Base-by-base conservation (phyloP, 805 yeast species). In the Metschnikowia shivogae region DNA sequence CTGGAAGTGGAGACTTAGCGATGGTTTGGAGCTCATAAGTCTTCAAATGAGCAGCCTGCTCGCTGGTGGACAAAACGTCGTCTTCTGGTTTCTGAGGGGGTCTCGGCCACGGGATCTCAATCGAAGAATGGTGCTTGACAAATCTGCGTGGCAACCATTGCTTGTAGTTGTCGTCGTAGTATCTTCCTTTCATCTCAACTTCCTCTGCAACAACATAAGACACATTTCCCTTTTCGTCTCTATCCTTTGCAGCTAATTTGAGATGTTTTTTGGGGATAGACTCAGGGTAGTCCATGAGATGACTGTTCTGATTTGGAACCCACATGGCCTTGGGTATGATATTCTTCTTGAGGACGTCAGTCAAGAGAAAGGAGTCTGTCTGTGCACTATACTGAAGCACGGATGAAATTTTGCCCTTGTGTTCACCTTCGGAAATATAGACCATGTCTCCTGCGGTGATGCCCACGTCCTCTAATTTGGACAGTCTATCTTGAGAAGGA, bases 31-130 rank as follows among this genome's bases (percentile, higher is more conserved):
- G 83, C 64, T 80, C 84, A 63, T 73, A 86, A 4, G 97, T 81
- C 62, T 89, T 84, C 55, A 81, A 86, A 49, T 81, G 77, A 2
- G 79, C 89, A 2, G 69, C 64, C 8, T 71, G 78, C 26, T 77
- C 74, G 5, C 65, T 61, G 1, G 95, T 86, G 3, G 82, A 78
- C 51, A 78, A 70, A 27, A 60, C 67, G 41, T 81, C 82, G 52
- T 82, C 89, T 50, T 77, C 78, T 0, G 57, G 54, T 27, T 73
- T 80, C 29, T 50, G 48, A 13, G 70, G 65, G 1, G 93, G 90
- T 55, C 78, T 76, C 32, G 97, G 97, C 95, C 96, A 92, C 43
- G 97, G 97, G 41, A 90, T 82, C 20, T 81, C 78, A 43, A 88
- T 69, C 42, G 80, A 76, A 34, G 77, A 79, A 55, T 84, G 82